phyloP scores from a whole-genome alignment of 2,329 filamentous ascomycete species.

The Paradendryphiella salina region DNA sequence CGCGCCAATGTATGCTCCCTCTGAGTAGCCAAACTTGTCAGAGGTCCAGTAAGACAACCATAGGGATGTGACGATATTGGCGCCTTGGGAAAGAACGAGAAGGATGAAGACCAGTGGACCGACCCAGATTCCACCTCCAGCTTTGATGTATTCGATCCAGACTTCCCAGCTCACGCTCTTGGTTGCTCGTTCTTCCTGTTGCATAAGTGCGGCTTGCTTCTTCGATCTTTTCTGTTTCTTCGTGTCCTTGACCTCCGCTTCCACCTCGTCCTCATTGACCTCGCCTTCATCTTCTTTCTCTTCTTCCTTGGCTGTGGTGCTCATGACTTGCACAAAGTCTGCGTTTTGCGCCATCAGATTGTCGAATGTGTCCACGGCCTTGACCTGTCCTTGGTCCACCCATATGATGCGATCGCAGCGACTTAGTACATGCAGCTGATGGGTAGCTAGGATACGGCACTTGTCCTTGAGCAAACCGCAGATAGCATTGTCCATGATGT shows the following conservation, averaged over 20 bases:
- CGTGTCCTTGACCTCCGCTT: constrained; percentile 63
- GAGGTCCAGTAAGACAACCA: constrained; percentile 97
- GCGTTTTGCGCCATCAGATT: constrained; percentile 79
- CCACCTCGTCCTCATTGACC: constrained; percentile 54
- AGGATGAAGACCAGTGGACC: constrained; percentile 66
- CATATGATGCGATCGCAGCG: constrained; percentile 90
- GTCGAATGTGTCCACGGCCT: constrained; percentile 84
- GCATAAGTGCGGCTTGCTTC: constrained; percentile 68
- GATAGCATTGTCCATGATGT: constrained; percentile 92
- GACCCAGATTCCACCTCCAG: constrained; percentile 72
- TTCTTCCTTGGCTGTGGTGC: constrained; percentile 70
- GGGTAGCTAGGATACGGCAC: constrained; percentile 87
- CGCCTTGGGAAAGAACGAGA: constrained; percentile 73
- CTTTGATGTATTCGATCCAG: constrained; percentile 74
- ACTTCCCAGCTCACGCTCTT: constrained; percentile 78
- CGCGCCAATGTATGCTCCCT: constrained; percentile 71
- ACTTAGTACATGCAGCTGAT: constrained; percentile 90
- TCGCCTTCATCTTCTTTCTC: constrained; percentile 52
- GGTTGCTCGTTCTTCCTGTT: constrained; percentile 70
- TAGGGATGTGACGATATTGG: constrained; percentile 83
- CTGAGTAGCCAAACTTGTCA: constrained; percentile 68
- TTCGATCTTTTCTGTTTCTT: constrained; percentile 49
- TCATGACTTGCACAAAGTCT: constrained; percentile 83
- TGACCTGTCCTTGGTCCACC: constrained; percentile 84
- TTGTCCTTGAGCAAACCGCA: constrained; percentile 86